phyloP scores from a whole-genome alignment of 2,329 filamentous ascomycete species.

The Epichloe brachyelytri region DNA sequence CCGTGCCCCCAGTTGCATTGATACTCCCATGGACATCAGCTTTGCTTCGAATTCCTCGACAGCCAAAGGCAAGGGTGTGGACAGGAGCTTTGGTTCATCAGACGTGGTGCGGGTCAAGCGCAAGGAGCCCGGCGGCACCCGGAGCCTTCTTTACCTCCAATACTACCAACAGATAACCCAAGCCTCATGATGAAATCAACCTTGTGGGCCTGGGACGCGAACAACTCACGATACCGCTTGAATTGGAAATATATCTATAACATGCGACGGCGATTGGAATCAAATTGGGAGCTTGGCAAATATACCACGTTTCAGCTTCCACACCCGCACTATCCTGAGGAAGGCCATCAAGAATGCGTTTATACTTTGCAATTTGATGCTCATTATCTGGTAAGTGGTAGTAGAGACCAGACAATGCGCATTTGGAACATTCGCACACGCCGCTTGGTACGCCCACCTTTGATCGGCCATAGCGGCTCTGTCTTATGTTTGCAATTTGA shows the following conservation, averaged over 20 bases:
- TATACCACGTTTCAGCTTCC: constrained; percentile 84
- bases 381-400: constrained; percentile 83
- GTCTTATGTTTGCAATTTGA: constrained; percentile 95
- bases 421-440: constrained; percentile 83
- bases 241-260: constrained; percentile 94
- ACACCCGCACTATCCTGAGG: constrained; percentile 63
- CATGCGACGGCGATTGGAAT: constrained; percentile 70
- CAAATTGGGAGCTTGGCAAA: constrained; percentile 78
- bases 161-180: constrained; percentile 16
- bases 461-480: constrained; percentile 69
- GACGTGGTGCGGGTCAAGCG: constrained; percentile 21
- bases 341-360: constrained; percentile 84
- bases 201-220: constrained; percentile 38
- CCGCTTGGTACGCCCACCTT: constrained; percentile 59
- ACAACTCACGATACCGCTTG: constrained; percentile 44
- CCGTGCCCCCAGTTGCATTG: constrained; percentile 13
- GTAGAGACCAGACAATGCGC: constrained; percentile 73
- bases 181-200: constrained; percentile 28
- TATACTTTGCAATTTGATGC: constrained; percentile 86
- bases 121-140: constrained; percentile 23
- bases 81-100: constrained; percentile 16
- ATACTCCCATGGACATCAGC: constrained; percentile 18
- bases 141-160: constrained; percentile 18
- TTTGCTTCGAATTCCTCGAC: constrained; percentile 3
- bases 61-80: constrained; percentile 16